These are phyloP conservation scores for Eucalyptus viminalis DNA, from an alignment of 345 rosid species.

Conservation along the genomic window DNA sequence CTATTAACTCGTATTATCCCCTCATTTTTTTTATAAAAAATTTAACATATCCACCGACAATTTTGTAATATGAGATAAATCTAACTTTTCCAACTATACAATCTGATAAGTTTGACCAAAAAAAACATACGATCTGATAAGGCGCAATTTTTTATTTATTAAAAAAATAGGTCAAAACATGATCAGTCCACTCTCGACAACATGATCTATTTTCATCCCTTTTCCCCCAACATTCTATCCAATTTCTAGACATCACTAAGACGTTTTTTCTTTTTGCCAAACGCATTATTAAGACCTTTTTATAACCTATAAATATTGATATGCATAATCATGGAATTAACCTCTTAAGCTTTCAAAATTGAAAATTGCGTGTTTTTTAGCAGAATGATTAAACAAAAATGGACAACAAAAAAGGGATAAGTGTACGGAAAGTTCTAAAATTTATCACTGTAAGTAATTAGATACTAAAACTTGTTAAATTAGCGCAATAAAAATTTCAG, in stretches of 20 bases:
- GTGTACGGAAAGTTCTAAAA: no score
- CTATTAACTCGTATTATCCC: background rate
- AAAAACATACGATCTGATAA: background rate
- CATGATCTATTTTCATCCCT: background rate
- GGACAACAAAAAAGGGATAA: background rate
- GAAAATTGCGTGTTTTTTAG: background rate
- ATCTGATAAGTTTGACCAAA: background rate
- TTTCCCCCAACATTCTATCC: background rate
- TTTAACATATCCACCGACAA: background rate
- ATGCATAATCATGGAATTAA: background rate
- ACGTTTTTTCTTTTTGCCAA: background rate
- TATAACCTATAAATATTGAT: background rate
- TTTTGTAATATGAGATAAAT: background rate
- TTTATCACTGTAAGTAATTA: no score
- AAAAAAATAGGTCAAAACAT: background rate
- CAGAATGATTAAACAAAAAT: rapidly evolving
- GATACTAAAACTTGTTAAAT: no score
- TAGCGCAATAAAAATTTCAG: no score
- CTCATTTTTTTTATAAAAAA: background rate
- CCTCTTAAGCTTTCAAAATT: background rate
- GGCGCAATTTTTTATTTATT: background rate
- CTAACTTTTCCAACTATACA: background rate
- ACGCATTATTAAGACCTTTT: background rate
- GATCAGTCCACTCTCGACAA: background rate
- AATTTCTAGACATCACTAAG: background rate